Evolutionary conservation across 2,329 filamentous ascomycete genomes (phyloP).

Genomic region (Cercospora berteroae): DNA sequence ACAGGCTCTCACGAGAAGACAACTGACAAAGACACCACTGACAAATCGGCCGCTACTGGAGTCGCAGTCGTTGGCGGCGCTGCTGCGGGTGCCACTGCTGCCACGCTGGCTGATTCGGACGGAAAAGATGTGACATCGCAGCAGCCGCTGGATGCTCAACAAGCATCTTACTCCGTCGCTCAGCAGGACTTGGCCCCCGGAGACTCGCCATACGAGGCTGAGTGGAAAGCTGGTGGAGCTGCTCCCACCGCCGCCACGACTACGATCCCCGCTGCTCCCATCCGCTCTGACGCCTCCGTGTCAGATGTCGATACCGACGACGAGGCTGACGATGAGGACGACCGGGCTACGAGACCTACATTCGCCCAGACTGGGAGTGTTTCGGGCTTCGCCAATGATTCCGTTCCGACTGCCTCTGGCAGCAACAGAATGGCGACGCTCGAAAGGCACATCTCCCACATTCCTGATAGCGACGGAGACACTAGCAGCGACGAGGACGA

Average conservation of each 20-base stretch:
- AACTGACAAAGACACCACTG: slow-evolving; percentile 8
- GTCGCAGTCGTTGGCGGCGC: slow-evolving; percentile 15
- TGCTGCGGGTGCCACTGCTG: slow-evolving; percentile 17
- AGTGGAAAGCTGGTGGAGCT: slow-evolving; percentile 6
- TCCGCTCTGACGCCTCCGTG: not conserved
- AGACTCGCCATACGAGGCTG: slow-evolving; percentile 3
- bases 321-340: slow-evolving; percentile 7
- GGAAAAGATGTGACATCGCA: slow-evolving; percentile 3
- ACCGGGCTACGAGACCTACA: slow-evolving; percentile 5
- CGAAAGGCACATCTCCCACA: slow-evolving; percentile 36
- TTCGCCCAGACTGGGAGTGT: slow-evolving; percentile 21
- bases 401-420: not conserved
- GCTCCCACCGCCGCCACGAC: slow-evolving; percentile 10
- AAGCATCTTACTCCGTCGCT: slow-evolving; percentile 14
- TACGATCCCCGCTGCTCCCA: not conserved
- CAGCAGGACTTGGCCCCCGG: slow-evolving; percentile 1
- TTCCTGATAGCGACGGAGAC: slow-evolving; percentile 29
- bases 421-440: slow-evolving; percentile 27
- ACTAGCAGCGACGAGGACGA: slow-evolving; percentile 18
- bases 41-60: slow-evolving; percentile 1
- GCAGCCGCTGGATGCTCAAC: slow-evolving; percentile 10
- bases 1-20: slow-evolving; percentile 18
- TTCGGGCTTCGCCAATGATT: slow-evolving; percentile 13
- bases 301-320: not conserved
- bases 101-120: slow-evolving; percentile 17